Evolutionary conservation across 495 filamentous ascomycete species (phyloP), one percentile per base, ranked within the genome.

Genomic region (Recurvomyces mirabilis): DNA sequence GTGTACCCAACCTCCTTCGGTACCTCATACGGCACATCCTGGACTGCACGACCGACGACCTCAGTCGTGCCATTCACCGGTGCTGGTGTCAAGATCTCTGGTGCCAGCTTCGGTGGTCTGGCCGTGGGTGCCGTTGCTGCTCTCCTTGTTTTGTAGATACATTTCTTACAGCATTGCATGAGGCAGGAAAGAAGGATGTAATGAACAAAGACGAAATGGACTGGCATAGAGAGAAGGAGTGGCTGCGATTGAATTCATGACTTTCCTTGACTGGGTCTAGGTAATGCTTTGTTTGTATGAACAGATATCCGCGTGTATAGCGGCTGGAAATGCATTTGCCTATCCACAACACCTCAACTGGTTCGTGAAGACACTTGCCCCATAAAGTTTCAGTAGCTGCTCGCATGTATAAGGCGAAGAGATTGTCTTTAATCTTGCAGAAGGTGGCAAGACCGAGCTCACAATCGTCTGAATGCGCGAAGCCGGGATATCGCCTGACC

Each of bases 61-160:
- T 13, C 38, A 39, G 28, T 61, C 15, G 14, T 22, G n/a, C 49
- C 42, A 17, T 46, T 53, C 52, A 61, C 58, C 25, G 60, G 60
- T 25, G 58, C 52, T 15, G 60, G 56, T 15, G 46, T 54, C 0
- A 44, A 56, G 21, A 11, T 55, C 28, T 44, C 29, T 17, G 46
- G 41, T 23, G 19, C 24, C 5, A 37, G 35, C n/a, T 22, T 55
- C 19, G 51, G 34, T 33, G 41, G 39, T 11, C 46, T 54, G 18
- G 41, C 54, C 23, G 24, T 59, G 19, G 59, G 51, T 32, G 57
- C 56, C 26, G 46, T 53, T 20, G 46, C 55, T 22, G 58, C 51
- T 46, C 30, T 61, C 33, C 49, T 58, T 28, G 53, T 51, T 47
- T 50, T 62, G 43, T 62, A 62, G 44, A 56, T n/a, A n/a, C n/a